phyloP scores from a whole-genome alignment of 371 early-diverging fungal species.

The Massospora cicadina region DNA sequence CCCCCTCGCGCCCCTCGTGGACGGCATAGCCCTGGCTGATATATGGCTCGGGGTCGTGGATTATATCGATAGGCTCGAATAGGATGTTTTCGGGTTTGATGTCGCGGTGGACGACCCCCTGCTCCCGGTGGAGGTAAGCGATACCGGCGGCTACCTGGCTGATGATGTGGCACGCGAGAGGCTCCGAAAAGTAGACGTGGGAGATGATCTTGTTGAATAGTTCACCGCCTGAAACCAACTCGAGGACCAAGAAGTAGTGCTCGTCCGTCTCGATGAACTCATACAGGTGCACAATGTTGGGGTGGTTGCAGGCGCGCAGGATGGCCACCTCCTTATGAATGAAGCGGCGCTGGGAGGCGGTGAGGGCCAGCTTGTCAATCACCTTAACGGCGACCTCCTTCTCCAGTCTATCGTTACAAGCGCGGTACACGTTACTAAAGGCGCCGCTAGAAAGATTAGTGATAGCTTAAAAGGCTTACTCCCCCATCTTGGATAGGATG shows the following conservation, averaged over 20 bases:
- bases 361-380: constrained; percentile 39
- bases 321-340: constrained; percentile 74
- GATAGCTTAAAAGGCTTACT: constrained; percentile 26
- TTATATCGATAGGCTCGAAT: constrained; percentile 49
- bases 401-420: constrained; percentile 29
- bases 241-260: constrained; percentile 66
- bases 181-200: constrained; percentile 59
- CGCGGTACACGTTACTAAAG: constrained; percentile 65
- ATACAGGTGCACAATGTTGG: constrained; percentile 52
- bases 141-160: constrained; percentile 78
- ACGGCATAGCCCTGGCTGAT: constrained; percentile 5
- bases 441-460: constrained; percentile 41
- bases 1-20: constrained; percentile 43
- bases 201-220: constrained; percentile 68
- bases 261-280: constrained; percentile 38
- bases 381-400: constrained; percentile 66
- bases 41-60: constrained; percentile 22
- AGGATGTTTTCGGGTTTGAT: constrained; percentile 94
- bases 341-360: constrained; percentile 34
- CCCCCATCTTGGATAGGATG: constrained; percentile 24
- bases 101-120: constrained; percentile 83
- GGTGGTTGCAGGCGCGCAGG: constrained; percentile 63
- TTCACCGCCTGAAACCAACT: constrained; percentile 71
- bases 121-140: constrained; percentile 69
- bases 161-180: constrained; percentile 57